These are phyloP conservation scores for Ceratonia siliqua DNA, from an alignment of 306 rosid genomes.

Conservation along the genomic window DNA sequence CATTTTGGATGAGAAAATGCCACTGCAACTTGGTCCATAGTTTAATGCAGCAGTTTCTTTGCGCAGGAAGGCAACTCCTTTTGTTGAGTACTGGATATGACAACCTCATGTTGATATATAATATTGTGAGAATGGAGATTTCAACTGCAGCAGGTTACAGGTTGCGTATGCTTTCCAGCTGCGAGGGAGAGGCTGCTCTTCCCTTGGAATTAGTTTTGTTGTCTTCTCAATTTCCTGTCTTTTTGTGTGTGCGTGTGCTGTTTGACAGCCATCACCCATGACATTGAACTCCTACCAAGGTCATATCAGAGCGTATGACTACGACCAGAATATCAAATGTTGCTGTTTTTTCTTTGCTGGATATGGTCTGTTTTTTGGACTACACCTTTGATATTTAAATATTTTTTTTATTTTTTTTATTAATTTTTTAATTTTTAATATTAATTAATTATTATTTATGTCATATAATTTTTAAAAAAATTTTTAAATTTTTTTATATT, in stretches of 20 bases:
- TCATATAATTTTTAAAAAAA: too few species aligned
- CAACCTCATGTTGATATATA: neutral
- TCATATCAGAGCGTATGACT: neutral
- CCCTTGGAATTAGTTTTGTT: neutral
- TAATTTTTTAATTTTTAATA: too few species aligned
- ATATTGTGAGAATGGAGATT: neutral
- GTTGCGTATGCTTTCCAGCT: neutral
- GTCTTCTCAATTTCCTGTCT: too few species aligned
- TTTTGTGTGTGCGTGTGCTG: too few species aligned
- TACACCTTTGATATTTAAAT: too few species aligned
- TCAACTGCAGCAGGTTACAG: neutral
- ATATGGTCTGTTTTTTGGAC: too few species aligned
- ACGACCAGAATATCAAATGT: neutral
- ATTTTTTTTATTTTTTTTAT: too few species aligned
- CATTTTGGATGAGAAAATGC: neutral
- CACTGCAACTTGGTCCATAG: neutral
- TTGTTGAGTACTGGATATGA: neutral
- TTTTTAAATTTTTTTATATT: too few species aligned
- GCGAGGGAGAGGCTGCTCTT: too few species aligned
- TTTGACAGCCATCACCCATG: too few species aligned
- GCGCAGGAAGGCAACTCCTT: neutral
- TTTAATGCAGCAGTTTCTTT: neutral
- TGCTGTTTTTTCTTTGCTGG: neutral
- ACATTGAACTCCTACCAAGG: too few species aligned
- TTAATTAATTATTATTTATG: too few species aligned